phyloP scores from a whole-genome alignment of 768 basidiomycete species.

The Brasilioporus rufonigricans region DNA sequence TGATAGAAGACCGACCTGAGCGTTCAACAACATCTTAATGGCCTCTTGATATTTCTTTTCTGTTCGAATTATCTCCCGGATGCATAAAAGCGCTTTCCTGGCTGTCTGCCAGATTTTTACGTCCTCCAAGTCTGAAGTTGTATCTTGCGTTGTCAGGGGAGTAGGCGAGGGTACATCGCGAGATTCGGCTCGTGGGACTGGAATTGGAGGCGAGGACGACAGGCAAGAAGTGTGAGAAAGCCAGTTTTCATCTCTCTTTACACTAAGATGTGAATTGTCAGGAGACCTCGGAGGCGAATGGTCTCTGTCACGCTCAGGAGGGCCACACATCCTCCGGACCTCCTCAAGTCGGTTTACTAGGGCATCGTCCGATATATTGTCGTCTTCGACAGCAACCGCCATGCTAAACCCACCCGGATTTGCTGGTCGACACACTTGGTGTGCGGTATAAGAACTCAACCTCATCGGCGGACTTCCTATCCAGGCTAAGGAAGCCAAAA shows the following conservation, averaged over 20 bases:
- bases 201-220: background rate
- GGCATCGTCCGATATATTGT: constrained; percentile 49
- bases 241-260: background rate
- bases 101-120: constrained; percentile 36
- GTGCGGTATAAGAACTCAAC: background rate
- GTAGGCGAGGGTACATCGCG: background rate
- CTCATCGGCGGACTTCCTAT: constrained; percentile 17
- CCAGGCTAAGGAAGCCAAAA: constrained; percentile 35
- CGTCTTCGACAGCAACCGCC: constrained; percentile 49
- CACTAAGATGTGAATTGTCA: background rate
- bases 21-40: constrained; percentile 35
- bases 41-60: constrained; percentile 44
- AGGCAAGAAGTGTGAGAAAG: background rate
- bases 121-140: constrained; percentile 20
- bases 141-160: constrained; percentile 2
- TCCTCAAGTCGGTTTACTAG: constrained; percentile 47
- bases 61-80: constrained; percentile 48
- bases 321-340: constrained; percentile 31
- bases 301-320: background rate
- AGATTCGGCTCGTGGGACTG: background rate
- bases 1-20: constrained; percentile 29
- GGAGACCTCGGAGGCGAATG: background rate
- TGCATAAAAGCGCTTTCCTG: constrained; percentile 40
- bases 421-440: background rate
- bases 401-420: constrained; percentile 22